Evolutionary conservation across 148 eudicot genomes (phyloP).

Genomic region (Polygonum maritimum): DNA sequence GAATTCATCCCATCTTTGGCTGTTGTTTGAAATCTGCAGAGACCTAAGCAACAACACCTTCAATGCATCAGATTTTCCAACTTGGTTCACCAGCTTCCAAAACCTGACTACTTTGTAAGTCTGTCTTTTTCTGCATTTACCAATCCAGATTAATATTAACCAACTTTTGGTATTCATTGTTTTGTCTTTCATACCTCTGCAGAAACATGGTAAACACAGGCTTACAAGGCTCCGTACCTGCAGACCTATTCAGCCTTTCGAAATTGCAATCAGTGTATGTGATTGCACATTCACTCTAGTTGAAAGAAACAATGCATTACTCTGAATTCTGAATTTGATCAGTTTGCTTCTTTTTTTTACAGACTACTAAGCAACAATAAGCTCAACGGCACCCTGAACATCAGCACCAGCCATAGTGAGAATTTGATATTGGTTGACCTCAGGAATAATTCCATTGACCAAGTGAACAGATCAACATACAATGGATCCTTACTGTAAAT

Average conservation of each 20-base stretch:
- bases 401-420: conserved; percentile 27
- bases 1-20: not conserved
- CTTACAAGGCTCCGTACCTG: conserved; percentile 59
- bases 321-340: not conserved
- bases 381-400: conserved; percentile 31
- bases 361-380: conserved; percentile 35
- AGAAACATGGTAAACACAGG: conserved; percentile 52
- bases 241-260: conserved; percentile 47
- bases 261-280: conserved; percentile 60
- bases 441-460: conserved; percentile 30
- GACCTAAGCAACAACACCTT: conserved; percentile 90
- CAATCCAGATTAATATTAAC: not conserved
- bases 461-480: conserved; percentile 14
- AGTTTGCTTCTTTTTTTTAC: not conserved
- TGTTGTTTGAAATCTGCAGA: conserved; percentile 33
- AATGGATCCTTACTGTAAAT: conserved; percentile 33
- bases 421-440: conserved; percentile 39
- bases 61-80: conserved; percentile 44
- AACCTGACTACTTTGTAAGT: conserved; percentile 69
- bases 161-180: not conserved
- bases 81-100: conserved; percentile 53
- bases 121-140: conserved; percentile 17
- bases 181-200: not conserved
- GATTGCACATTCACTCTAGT: not conserved
- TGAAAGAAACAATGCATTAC: not conserved